Evolutionary conservation across 495 filamentous ascomycete species (phyloP), one percentile per base, ranked within the genome.

Genomic region (Annulohypoxylon maeteangense): DNA sequence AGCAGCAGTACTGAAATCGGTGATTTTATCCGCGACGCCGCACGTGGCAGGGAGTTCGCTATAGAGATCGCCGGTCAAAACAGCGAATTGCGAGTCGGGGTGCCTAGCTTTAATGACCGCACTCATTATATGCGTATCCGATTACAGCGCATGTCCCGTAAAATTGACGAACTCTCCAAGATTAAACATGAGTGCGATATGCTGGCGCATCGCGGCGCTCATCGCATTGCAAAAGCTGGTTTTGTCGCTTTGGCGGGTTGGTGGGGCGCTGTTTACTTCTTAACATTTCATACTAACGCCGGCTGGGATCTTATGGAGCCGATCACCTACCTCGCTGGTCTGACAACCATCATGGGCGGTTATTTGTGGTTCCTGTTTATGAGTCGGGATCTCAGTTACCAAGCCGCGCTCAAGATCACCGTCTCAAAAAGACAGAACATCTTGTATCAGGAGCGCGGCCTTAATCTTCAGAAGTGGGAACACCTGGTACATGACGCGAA

Each of bases 221-320:
- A 95, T 78, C 82, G 92, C 7, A 85, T 97, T 10, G 94, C 93
- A 0, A 87, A 94, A 70, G 89, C 87, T 5, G 95, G 94, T 1
- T 93, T 95, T 66, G 88, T 82, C 0, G 82, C 88, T 2, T 81
- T 98, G 22, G 74, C 88, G 0, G 83, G 82, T 0, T 98, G 93
- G 91, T 97, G 93, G 93, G 89, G 81, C 23, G 80, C 89, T 0
- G 94, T 96, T 11, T 94, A 92, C 77, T 87, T 85, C 62, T 76
- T 93, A 29, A 93, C 93, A 0, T 95, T 97, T 70, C 85, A 91
- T 69, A 95, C 92, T 10, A 85, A 89, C 31, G 79, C 90, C 22
- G 93, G 93, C 3, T 97, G 95, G 95, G 93, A 96, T 72, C 89
- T 92, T 0, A 93, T 97, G 85, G 94, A 97, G 78, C 94, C 95